phyloP scores from a whole-genome alignment of 306 rosid species.

The peach (Prunus persica) region DNA sequence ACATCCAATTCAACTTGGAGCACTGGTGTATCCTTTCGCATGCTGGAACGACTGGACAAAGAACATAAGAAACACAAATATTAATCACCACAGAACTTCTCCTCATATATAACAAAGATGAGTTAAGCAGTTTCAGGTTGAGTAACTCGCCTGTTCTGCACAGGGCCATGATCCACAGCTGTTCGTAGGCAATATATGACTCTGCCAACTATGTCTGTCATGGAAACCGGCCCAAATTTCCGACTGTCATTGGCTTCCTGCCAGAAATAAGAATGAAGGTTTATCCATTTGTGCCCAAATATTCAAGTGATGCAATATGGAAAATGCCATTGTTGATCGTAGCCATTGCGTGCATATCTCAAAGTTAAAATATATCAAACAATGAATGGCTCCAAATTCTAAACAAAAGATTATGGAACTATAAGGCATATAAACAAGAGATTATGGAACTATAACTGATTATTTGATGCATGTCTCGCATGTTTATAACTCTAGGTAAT shows the following conservation, averaged over 20 bases:
- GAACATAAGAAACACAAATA: conserved; percentile 15
- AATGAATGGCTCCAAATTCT: background rate
- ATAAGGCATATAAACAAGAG: background rate
- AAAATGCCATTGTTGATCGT: background rate
- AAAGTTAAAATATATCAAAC: background rate
- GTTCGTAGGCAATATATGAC: conserved; percentile 82
- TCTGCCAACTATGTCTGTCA: conserved; percentile 85
- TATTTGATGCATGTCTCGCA: background rate
- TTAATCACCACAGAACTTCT: conserved; percentile 7
- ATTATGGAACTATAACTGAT: background rate
- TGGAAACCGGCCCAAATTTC: conserved; percentile 81
- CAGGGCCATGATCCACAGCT: conserved; percentile 94
- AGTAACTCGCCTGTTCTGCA: conserved; percentile 71
- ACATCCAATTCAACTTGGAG: conserved; percentile 82
- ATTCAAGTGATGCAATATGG: background rate
- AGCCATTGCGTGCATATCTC: background rate
- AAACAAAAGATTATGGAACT: background rate
- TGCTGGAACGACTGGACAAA: conserved; percentile 54
- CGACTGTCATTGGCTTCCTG: conserved; percentile 97
- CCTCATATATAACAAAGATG: conserved; percentile 7
- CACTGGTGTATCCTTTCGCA: conserved; percentile 65
- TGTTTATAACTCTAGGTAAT: background rate
- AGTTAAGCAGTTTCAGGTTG: conserved; percentile 7
- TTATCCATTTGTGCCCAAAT: background rate
- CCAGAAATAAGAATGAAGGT: conserved; percentile 15